phyloP scores from a whole-genome alignment of 805 yeast genomes.

The Schizosaccharomyces lindneri region DNA sequence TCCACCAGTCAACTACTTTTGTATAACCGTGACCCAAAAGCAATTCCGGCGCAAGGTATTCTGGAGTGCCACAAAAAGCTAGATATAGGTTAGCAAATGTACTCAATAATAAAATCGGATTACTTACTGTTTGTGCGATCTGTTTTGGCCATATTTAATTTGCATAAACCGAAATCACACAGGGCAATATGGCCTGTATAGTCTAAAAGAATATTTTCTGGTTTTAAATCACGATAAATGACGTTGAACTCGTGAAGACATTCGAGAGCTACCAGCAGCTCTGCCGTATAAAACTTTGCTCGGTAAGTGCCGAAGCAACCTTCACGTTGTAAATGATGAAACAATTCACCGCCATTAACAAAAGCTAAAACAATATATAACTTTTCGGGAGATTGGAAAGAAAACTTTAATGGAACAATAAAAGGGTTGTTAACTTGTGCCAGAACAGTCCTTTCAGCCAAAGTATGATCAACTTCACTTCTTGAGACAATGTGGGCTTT shows the following conservation, averaged over 20 bases:
- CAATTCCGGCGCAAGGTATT: constrained; percentile 86
- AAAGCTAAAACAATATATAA: constrained; percentile 73
- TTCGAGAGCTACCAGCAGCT: constrained; percentile 76
- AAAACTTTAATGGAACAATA: constrained; percentile 84
- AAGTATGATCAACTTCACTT: constrained; percentile 83
- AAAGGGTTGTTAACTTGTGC: constrained; percentile 87
- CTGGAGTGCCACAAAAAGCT: constrained; percentile 93
- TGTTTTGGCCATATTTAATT: constrained; percentile 73
- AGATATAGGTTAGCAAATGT: neutral
- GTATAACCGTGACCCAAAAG: constrained; percentile 83
- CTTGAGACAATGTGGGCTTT: constrained; percentile 85
- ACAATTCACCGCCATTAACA: constrained; percentile 90
- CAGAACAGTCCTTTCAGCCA: constrained; percentile 86
- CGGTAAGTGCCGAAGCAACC: constrained; percentile 75
- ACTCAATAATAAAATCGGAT: neutral
- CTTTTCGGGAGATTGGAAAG: constrained; percentile 93
- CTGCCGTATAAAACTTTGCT: constrained; percentile 83
- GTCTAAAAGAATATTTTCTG: constrained; percentile 81
- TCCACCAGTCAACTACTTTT: constrained; percentile 96
- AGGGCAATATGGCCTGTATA: constrained; percentile 94
- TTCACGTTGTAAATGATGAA: constrained; percentile 77
- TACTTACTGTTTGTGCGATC: constrained; percentile 27
- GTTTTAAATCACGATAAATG: constrained; percentile 84
- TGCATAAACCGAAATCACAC: constrained; percentile 92
- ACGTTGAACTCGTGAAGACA: constrained; percentile 76